Evolutionary conservation across 2,329 filamentous ascomycete species (phyloP).

Genomic region (Bipolaris gigantea): DNA sequence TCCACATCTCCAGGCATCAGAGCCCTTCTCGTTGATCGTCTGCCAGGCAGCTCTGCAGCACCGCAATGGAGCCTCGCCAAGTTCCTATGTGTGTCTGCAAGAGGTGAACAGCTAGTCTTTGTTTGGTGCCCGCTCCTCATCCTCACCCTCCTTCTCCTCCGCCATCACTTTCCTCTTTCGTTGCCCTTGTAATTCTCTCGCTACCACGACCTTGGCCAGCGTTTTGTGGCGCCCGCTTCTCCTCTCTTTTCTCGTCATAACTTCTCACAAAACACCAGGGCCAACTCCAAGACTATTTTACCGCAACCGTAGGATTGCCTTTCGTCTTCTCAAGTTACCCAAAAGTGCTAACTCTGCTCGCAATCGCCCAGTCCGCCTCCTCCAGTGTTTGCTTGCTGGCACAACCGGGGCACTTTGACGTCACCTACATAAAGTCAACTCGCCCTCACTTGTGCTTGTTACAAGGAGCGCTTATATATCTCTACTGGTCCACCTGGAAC

Average conservation of each 20-base stretch:
- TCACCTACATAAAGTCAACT: slow-evolving; percentile 1
- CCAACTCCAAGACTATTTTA: too few relatives aligned
- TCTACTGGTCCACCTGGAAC: background rate
- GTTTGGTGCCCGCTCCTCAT: slow-evolving; percentile 3
- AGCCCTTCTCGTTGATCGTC: slow-evolving; percentile 6
- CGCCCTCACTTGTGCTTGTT: background rate
- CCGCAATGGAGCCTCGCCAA: slow-evolving; percentile 13
- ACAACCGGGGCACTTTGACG: slow-evolving; percentile 3
- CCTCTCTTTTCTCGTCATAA: too few relatives aligned
- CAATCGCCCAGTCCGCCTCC: background rate
- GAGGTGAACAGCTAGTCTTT: background rate
- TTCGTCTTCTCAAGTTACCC: too few relatives aligned
- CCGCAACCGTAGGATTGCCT: too few relatives aligned
- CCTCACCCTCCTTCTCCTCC: background rate
- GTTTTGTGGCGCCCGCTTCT: too few relatives aligned
- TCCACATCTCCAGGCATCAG: slow-evolving; percentile 25
- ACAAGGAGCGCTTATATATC: background rate
- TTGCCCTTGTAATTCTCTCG: too few relatives aligned
- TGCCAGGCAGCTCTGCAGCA: slow-evolving; percentile 17
- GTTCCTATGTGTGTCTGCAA: slow-evolving; percentile 6
- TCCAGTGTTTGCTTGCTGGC: slow-evolving; percentile 4
- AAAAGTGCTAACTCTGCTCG: background rate
- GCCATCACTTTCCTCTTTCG: too few relatives aligned
- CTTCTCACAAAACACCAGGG: too few relatives aligned
- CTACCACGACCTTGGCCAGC: too few relatives aligned